Percentiles rank a stretch among this genome's conserved stretches.
These are phyloP conservation scores for Hemileccinum impolitum DNA, from an alignment of 768 basidiomycete species.

Conservation along the genomic window DNA sequence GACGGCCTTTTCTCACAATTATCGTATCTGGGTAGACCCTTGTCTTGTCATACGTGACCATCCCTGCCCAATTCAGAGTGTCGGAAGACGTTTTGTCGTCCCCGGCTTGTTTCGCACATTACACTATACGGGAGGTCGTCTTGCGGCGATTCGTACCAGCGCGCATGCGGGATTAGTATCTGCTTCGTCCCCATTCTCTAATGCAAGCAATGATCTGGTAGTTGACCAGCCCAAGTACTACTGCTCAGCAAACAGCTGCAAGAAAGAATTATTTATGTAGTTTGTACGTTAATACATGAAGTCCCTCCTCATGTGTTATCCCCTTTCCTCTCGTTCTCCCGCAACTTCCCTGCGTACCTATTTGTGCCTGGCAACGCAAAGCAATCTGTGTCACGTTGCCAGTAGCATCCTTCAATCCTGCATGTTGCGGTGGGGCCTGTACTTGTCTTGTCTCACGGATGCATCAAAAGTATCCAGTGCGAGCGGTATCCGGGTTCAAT, in stretches of 20 bases:
- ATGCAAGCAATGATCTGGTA: too few species aligned
- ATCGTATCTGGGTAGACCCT: conserved; percentile 59
- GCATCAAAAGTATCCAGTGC: neutral
- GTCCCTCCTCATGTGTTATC: neutral
- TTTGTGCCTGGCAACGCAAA: conserved; percentile 1
- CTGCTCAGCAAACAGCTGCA: neutral
- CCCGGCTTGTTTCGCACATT: conserved; percentile 73
- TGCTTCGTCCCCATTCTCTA: neutral
- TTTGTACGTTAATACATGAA: conserved; percentile 17
- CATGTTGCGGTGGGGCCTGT: neutral
- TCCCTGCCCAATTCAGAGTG: conserved; percentile 68
- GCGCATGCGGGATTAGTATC: conserved; percentile 75
- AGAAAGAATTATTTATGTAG: conserved; percentile 1
- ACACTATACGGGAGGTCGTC: conserved; percentile 81
- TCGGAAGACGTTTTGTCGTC: conserved; percentile 51
- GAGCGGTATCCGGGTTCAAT: conserved; percentile 1
- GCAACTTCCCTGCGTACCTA: conserved; percentile 3
- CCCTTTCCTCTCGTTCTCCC: neutral
- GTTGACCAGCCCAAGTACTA: too few species aligned
- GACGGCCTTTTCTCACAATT: conserved; percentile 3
- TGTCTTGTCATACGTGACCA: conserved; percentile 87
- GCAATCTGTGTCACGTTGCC: neutral
- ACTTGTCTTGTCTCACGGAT: neutral
- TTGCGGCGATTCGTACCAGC: conserved; percentile 87
- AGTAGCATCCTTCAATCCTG: neutral